Conservation (phyloP, 352 stramenopile genomes). For the Globisporangium splendens region DNA sequence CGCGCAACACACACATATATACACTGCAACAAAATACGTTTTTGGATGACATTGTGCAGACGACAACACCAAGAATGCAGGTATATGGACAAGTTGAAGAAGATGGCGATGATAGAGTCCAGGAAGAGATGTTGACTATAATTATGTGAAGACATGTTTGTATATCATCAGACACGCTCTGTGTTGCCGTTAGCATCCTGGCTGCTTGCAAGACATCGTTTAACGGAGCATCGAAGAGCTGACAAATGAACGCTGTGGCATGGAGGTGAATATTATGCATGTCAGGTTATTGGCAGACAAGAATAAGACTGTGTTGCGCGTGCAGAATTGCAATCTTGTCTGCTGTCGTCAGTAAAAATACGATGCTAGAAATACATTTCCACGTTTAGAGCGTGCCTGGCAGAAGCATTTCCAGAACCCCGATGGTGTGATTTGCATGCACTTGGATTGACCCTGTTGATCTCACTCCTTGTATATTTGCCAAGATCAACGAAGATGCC, state of each 20-base stretch:
- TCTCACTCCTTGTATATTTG: background rate
- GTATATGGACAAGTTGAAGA: constrained; percentile 4
- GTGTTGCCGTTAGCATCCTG: no score
- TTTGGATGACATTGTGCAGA: background rate
- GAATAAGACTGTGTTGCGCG: no score
- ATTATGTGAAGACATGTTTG: constrained; percentile 12
- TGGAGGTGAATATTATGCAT: no score
- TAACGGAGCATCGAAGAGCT: no score
- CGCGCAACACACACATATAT: no score
- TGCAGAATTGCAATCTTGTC: no score
- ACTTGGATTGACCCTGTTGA: background rate
- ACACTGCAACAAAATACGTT: background rate
- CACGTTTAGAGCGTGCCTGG: no score
- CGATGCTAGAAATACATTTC: background rate
- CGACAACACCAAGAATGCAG: background rate
- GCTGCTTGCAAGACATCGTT: background rate
- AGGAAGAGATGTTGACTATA: constrained; percentile 16
- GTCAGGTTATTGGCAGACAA: no score
- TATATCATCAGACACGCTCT: background rate
- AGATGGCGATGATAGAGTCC: background rate
- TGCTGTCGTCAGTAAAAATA: background rate
- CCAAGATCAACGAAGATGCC: constrained; percentile 17
- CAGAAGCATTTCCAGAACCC: background rate
- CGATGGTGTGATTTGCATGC: background rate
- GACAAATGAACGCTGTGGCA: no score